A percentile compares a stretch with the other conserved stretches of the same genome.
Evolutionary conservation across 306 rosid species (phyloP).

Genomic region (Malus domestica): DNA sequence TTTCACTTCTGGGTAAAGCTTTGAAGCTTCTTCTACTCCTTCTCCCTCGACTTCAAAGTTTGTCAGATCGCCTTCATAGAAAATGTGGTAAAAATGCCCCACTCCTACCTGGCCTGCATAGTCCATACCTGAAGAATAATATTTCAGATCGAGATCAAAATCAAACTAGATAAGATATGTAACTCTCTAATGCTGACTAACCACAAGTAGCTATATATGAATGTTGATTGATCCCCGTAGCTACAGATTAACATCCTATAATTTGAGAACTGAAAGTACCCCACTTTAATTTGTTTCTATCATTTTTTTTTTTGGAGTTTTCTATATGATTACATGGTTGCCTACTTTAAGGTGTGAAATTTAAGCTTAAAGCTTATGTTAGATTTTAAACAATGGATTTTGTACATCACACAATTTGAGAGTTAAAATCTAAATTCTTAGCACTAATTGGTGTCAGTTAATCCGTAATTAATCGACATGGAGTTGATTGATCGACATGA

Average conservation of each 20-base stretch:
- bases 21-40: conserved; percentile 38
- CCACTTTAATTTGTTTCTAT: no score
- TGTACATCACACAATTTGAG: no score
- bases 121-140: conserved; percentile 11
- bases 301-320: no score
- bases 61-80: conserved; percentile 53
- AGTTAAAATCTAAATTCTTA: no score
- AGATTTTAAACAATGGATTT: no score
- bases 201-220: neutral
- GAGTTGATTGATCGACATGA: no score
- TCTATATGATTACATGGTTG: no score
- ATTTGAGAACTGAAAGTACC: neutral
- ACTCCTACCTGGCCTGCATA: conserved; percentile 50
- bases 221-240: neutral
- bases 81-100: conserved; percentile 55
- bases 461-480: no score
- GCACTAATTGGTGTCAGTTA: neutral
- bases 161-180: neutral
- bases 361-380: no score
- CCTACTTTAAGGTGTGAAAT: no score
- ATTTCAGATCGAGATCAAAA: neutral
- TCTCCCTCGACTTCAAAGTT: conserved; percentile 51
- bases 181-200: neutral
- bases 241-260: neutral
- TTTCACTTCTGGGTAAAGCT: conserved; percentile 45